phyloP scores from a whole-genome alignment of 345 rosid species.

The Gossypium raimondii region DNA sequence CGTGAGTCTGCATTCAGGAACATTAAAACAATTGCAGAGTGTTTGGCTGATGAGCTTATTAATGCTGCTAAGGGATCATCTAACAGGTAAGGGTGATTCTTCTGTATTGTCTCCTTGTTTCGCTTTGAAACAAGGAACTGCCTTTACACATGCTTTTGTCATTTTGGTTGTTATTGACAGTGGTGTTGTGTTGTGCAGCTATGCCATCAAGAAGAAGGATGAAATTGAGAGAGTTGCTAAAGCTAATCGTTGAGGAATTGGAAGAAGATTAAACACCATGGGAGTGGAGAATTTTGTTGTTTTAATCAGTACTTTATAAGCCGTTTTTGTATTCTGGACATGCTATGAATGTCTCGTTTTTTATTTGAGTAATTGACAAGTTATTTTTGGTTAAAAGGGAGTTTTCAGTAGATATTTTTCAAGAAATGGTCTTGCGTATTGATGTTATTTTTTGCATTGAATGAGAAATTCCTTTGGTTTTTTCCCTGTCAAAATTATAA shows the following conservation, averaged over 20 bases:
- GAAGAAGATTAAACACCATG: neutral
- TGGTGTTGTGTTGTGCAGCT: slow-evolving; percentile 26
- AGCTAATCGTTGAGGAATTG: slow-evolving; percentile 78
- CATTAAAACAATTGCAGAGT: slow-evolving; percentile 71
- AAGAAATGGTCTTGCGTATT: neutral
- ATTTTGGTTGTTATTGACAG: neutral
- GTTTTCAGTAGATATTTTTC: neutral
- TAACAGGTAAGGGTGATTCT: slow-evolving; percentile 50
- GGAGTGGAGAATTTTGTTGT: slow-evolving; percentile 13
- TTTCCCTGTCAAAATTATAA: no score
- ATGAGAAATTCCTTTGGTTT: neutral
- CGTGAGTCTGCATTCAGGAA: slow-evolving; percentile 92
- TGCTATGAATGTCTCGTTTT: slow-evolving; percentile 2
- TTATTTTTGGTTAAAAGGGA: neutral
- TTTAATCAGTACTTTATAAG: neutral
- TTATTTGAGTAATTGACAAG: neutral
- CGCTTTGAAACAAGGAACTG: neutral
- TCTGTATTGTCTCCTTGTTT: neutral
- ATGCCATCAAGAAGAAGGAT: slow-evolving; percentile 97
- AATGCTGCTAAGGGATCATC: slow-evolving; percentile 98
- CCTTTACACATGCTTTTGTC: neutral
- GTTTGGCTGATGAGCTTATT: slow-evolving; percentile 25
- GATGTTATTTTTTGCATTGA: neutral
- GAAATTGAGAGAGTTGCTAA: slow-evolving; percentile 98
- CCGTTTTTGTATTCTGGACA: neutral